Conservation (phyloP, 1,284 basidiomycete species). For the Xerocomus nothofagi region DNA sequence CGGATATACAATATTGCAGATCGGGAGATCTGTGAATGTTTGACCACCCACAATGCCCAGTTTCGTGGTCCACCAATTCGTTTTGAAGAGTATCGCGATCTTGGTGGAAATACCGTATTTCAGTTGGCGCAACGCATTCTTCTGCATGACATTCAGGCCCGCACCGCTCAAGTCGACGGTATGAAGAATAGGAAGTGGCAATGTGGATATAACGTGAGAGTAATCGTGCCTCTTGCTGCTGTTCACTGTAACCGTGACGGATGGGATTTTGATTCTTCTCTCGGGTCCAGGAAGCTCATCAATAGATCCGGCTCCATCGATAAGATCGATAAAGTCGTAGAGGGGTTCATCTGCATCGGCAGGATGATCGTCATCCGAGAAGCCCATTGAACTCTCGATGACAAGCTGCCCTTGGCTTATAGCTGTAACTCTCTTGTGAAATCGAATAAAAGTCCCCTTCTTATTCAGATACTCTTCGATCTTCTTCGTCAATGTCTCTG, state of each 20-base stretch:
- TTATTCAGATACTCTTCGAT: constrained; percentile 10
- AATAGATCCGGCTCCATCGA: not conserved
- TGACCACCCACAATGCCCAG: constrained; percentile 31
- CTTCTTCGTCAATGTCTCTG: constrained; percentile 8
- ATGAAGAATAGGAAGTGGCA: constrained; percentile 14
- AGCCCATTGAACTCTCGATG: not conserved
- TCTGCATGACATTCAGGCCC: constrained; percentile 15
- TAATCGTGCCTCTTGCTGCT: constrained; percentile 2
- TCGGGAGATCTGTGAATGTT: constrained; percentile 36
- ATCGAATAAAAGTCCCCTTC: not conserved
- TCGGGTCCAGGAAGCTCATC: not conserved
- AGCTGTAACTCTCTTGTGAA: constrained; percentile 10
- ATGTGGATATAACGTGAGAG: constrained; percentile 22
- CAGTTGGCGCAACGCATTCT: constrained; percentile 10
- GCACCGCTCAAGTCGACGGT: constrained; percentile 12
- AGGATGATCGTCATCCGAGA: not conserved
- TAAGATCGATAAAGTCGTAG: not conserved
- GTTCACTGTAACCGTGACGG: constrained; percentile 6
- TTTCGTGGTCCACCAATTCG: constrained; percentile 37
- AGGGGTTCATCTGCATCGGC: not conserved
- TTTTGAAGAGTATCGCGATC: constrained; percentile 37
- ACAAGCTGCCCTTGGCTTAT: constrained; percentile 1
- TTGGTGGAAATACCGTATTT: constrained; percentile 18
- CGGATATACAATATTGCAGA: constrained; percentile 37
- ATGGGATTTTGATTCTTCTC: not conserved